Conservation (phyloP, 805 yeast species). For the Starmerella scarabaei region DNA sequence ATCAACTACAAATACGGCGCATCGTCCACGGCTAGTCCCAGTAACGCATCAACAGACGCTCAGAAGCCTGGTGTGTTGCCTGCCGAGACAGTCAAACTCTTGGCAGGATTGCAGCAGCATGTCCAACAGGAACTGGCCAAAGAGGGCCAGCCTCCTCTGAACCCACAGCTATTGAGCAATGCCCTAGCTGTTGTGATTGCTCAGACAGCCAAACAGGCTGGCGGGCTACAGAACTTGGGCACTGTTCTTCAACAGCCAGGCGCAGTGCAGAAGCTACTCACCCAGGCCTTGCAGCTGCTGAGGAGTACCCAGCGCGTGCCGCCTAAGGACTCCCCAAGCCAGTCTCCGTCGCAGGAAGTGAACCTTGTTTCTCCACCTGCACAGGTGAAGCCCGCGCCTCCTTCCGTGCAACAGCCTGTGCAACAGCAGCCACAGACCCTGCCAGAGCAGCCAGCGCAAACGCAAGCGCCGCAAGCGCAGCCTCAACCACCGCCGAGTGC, state of each 20-base stretch:
- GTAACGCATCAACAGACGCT: not conserved
- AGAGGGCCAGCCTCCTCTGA: conserved; percentile 52
- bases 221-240: conserved; percentile 22
- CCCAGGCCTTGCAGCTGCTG: conserved; percentile 17
- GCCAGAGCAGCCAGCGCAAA: not conserved
- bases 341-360: not conserved
- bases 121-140: conserved; percentile 67
- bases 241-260: conserved; percentile 19
- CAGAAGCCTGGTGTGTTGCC: conserved; percentile 27
- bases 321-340: conserved; percentile 4
- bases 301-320: conserved; percentile 20
- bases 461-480: not conserved
- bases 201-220: conserved; percentile 65
- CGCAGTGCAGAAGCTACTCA: conserved; percentile 15
- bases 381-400: not conserved
- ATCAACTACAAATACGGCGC: not conserved
- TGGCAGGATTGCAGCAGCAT: conserved; percentile 77
- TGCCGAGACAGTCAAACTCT: conserved; percentile 56
- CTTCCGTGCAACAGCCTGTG: not conserved
- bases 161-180: conserved; percentile 73
- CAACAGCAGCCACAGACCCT: not conserved
- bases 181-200: conserved; percentile 90
- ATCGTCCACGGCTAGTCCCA: not conserved
- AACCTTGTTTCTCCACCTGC: too few relatives aligned
- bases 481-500: conserved; percentile 1